Base-by-base conservation (phyloP, 768 basidiomycete species). In the Boletales sp. region DNA sequence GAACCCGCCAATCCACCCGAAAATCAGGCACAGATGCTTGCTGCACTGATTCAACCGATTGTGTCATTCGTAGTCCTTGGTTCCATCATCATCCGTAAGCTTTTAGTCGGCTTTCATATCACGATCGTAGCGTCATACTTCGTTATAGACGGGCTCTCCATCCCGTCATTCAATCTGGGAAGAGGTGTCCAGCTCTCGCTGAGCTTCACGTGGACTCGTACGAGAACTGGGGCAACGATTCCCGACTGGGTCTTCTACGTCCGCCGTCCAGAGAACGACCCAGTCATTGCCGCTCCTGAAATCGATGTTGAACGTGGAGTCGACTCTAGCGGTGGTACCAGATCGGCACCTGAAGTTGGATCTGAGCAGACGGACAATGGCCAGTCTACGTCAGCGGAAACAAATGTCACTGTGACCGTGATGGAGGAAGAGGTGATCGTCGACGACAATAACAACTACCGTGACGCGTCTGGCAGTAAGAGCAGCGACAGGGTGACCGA, bases 21-120 rank as follows among this genome's bases (percentile, higher is more conserved):
- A 46, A 78, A 76, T 38, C 84, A 89, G 57, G 74, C 82, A 41
- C 90, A 97, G 54, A 57, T 85, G 14, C 76, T 97, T n/a, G 80
- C 85, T 0, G 77, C 80, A 5, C 75, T 72, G 8, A 74, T 97
- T 12, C 83, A 91, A 57, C 89, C 92, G 1, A 85, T 97, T 42
- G 89, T 94, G 0, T 76, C 88, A 8, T 97, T 97, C 64, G 70
- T 95, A 40, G 92, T 97, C 3, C 74, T 97, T 2, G 77, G 82
- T 5, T 97, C 93, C 3, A 92, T 97, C 59, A 70, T 95, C 57
- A 78, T 84, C 46, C 90, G 89, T 90, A 66, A 59, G 85, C 65
- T 51, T 13, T 45, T n/a, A 41, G 14, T 13, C 14, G 42, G 18
- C 18, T 24, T 46, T 35, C 14, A 12, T 42, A 2, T 34, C 18